Percentiles rank a stretch among this genome's conserved stretches.
phyloP scores from a whole-genome alignment of 2,329 filamentous ascomycete species.

The Gyromitra esculenta region DNA sequence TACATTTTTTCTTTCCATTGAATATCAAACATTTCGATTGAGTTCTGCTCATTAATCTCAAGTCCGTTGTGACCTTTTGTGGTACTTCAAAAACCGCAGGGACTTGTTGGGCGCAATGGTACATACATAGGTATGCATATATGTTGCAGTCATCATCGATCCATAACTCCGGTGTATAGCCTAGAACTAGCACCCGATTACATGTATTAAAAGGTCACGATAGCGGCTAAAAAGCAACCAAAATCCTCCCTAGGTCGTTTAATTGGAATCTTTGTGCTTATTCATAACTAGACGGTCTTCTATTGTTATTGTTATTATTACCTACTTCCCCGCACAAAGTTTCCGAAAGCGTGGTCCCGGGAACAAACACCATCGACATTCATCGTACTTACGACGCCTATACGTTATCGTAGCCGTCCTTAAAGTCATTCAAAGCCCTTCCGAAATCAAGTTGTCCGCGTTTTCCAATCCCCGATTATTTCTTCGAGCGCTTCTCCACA shows the following conservation, averaged over 20 bases:
- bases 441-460: neutral
- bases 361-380: neutral
- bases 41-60: too few species aligned
- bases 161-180: neutral
- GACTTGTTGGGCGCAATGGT: neutral
- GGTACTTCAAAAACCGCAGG: neutral
- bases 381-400: neutral
- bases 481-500: slow-evolving; percentile 6
- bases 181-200: slow-evolving; percentile 14
- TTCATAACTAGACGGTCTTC: neutral
- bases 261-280: neutral
- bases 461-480: slow-evolving; percentile 3
- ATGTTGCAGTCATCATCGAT: neutral
- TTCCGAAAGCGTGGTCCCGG: neutral
- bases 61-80: too few species aligned
- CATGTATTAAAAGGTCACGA: neutral
- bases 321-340: neutral
- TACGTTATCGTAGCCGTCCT: neutral
- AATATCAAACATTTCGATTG: too few species aligned
- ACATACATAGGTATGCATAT: too few species aligned
- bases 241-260: neutral
- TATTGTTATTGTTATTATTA: neutral
- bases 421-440: too few species aligned
- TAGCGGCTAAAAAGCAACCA: neutral
- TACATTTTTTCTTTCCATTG: too few species aligned